These are phyloP conservation scores for Nicotiana rustica DNA, from an alignment of 305 asterid genomes.

Conservation along the genomic window DNA sequence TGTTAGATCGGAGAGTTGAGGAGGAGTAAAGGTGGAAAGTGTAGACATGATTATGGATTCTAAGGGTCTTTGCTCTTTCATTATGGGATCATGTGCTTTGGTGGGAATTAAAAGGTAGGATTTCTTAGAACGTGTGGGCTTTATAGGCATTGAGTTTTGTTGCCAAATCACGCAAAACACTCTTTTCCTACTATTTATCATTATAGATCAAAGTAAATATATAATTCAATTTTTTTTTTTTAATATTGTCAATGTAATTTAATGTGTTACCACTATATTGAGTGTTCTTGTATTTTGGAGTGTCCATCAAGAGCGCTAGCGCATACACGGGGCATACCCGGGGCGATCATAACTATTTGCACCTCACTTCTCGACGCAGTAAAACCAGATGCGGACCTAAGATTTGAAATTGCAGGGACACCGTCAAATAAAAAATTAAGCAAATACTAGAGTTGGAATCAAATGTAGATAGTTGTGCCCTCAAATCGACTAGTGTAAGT, in stretches of 20 bases:
- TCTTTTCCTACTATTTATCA: background rate
- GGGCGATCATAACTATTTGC: no score
- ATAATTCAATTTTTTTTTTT: background rate
- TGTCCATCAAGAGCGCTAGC: no score
- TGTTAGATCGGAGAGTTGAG: slow-evolving; percentile 63
- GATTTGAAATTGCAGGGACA: no score
- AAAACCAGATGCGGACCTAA: no score
- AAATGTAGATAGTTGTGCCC: no score
- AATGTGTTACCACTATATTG: no score
- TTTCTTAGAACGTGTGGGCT: slow-evolving; percentile 33
- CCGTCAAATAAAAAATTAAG: no score
- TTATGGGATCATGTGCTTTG: slow-evolving; percentile 49
- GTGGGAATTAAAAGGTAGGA: background rate
- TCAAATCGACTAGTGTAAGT: no score
- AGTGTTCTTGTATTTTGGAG: no score
- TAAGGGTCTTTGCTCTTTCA: slow-evolving; percentile 44
- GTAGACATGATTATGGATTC: slow-evolving; percentile 63
- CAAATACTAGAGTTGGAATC: no score
- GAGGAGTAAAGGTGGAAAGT: slow-evolving; percentile 64
- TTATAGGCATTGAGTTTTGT: slow-evolving; percentile 27
- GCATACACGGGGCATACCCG: no score
- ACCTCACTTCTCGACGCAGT: no score
- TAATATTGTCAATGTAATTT: background rate
- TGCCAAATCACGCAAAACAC: background rate
- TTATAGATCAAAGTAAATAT: background rate